These are phyloP conservation scores for Leishmania arabica DNA, from an alignment of 208 protist species.

Conservation along the genomic window DNA sequence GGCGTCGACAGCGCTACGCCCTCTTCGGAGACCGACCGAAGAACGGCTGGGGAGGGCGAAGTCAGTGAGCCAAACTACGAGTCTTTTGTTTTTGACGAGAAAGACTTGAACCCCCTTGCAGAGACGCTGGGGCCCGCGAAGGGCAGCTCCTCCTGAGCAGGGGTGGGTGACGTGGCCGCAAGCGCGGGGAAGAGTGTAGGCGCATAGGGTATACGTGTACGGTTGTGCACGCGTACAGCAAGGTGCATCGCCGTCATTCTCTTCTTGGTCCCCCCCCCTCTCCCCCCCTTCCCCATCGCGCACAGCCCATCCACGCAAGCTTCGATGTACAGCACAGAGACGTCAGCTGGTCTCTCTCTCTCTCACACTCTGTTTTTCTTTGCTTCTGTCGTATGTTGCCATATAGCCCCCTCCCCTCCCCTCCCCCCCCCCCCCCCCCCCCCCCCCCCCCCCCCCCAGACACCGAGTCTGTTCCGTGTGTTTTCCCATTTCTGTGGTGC, in stretches of 20 bases:
- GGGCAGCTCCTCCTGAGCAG: not conserved
- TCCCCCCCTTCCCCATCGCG: no score
- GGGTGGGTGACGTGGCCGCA: not conserved
- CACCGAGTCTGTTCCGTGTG: no score
- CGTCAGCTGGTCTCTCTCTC: not conserved
- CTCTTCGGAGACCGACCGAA: not conserved
- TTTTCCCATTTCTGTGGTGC: no score
- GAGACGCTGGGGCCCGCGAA: not conserved
- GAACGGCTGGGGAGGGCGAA: not conserved
- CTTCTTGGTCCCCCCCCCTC: not conserved
- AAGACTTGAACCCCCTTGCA: not conserved
- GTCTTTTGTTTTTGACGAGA: not conserved
- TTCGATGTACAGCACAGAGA: conserved; percentile 9
- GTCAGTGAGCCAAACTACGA: not conserved
- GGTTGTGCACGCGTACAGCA: not conserved
- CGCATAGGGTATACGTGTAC: not conserved
- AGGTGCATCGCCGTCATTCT: not conserved
- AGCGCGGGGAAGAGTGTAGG: not conserved
- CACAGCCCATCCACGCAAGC: not conserved
- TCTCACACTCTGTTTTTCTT: not conserved
- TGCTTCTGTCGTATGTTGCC: no score
- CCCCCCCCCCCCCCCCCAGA: no score
- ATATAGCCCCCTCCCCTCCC: no score
- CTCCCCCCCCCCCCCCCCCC: no score
- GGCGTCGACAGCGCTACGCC: not conserved